Conservation (phyloP, 139 green algal species). For the Gonium pectorale region DNA sequence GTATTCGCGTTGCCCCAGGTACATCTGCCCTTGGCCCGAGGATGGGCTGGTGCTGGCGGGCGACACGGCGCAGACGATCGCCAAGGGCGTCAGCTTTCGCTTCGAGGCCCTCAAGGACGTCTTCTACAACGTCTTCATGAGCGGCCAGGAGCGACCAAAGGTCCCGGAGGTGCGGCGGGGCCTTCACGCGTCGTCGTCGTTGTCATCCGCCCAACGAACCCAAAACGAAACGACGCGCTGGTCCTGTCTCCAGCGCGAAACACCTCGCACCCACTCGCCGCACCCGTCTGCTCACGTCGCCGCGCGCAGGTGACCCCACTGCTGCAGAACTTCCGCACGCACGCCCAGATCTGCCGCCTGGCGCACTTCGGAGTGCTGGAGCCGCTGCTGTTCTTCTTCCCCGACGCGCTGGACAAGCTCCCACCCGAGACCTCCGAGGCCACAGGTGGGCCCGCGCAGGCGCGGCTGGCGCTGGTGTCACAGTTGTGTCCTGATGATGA, state of each 20-base stretch:
- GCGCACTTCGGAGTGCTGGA: conserved; percentile 51
- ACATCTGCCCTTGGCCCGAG: conserved; percentile 3
- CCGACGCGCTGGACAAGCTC: conserved; percentile 52
- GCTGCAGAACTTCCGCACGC: conserved; percentile 51
- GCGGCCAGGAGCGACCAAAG: neutral
- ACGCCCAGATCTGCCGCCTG: conserved; percentile 52
- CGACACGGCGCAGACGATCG: conserved; percentile 72
- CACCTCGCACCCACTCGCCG: neutral
- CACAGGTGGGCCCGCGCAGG: neutral
- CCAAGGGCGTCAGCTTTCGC: conserved; percentile 58
- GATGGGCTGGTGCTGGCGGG: conserved; percentile 56
- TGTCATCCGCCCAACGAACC: neutral
- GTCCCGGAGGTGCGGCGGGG: neutral
- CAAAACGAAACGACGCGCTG: neutral
- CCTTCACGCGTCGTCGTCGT: too few relatives aligned
- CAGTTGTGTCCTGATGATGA: neutral
- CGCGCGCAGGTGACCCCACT: conserved; percentile 23
- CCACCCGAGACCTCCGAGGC: conserved; percentile 36
- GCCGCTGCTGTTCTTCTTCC: conserved; percentile 60
- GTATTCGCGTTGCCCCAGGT: too few relatives aligned
- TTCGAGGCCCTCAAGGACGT: conserved; percentile 52
- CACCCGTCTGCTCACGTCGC: neutral
- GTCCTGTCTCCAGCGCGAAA: neutral
- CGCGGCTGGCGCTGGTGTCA: neutral
- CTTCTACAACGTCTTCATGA: conserved; percentile 18